Evolutionary conservation across 148 eudicot species (phyloP).

Genomic region (Talinum fruticosum): DNA sequence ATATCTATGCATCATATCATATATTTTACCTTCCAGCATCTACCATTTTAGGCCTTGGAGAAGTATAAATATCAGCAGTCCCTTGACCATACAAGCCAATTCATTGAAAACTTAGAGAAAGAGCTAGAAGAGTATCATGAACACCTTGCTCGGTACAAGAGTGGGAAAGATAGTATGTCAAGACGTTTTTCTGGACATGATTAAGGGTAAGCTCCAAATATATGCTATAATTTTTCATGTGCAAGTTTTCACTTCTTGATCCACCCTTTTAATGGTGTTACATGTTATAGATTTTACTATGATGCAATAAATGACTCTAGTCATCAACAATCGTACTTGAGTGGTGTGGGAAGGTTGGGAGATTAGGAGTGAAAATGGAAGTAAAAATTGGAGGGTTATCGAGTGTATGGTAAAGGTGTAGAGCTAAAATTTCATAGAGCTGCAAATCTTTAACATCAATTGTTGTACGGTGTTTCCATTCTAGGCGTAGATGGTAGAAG

Average conservation of each 20-base stretch:
- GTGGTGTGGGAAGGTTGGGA: not conserved
- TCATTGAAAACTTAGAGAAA: conserved; percentile 83
- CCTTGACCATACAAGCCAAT: conserved; percentile 92
- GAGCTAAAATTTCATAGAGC: not conserved
- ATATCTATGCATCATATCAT: not conserved
- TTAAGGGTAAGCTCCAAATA: conserved; percentile 23
- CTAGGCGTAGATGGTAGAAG: no score
- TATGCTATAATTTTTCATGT: not conserved
- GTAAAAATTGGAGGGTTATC: no score
- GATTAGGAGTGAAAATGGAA: no score
- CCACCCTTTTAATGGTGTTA: not conserved
- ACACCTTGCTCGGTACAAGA: conserved; percentile 59
- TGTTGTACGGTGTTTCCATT: no score
- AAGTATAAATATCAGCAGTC: conserved; percentile 85
- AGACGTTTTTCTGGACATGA: conserved; percentile 21
- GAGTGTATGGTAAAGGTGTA: no score
- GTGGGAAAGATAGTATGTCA: conserved; percentile 35
- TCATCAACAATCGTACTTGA: not conserved
- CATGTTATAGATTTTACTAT: not conserved
- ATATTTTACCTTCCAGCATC: not conserved
- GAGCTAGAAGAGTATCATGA: conserved; percentile 86
- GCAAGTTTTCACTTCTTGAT: not conserved
- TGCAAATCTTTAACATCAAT: not conserved
- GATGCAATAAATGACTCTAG: not conserved
- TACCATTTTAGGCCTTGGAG: conserved; percentile 68